Base-by-base conservation (phyloP, 2,329 filamentous ascomycete species). In the Thermothelomyces thermophilus region DNA sequence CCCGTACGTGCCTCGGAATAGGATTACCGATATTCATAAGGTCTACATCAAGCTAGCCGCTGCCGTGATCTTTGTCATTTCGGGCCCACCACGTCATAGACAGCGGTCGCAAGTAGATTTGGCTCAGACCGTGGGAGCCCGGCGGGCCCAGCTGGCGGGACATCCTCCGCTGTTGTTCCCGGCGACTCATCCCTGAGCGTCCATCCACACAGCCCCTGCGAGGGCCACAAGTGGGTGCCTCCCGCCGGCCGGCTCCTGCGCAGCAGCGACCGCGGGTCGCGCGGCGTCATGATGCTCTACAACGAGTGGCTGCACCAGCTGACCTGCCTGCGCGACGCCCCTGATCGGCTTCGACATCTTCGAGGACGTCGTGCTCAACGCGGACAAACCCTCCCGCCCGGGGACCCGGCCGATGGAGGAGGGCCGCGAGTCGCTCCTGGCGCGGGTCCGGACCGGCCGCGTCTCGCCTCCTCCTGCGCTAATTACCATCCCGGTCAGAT, bases 1-100 rank as follows among this genome's bases (percentile, higher is more conserved):
- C 36, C 84, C 86, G 5, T 90, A 87, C 60, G 79, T 81, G 5
- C 76, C 80, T 40, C 73, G 74, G 46, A 66, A 73, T 50, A 83
- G 84, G 36, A 80, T 87, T 63, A 85, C 81, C 2, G 72, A 74
- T 17, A 74, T 78, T 40, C 82, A 90, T 64, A 68, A 75, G 42
- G 74, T 74, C 44, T 85, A 86, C 58, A 74, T 87, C 46, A 74
- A 73, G 50, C 70, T 77, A 48, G 81, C 82, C 4, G 75, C 73
- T 41, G 73, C 73, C 1, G 70, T 86, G 33, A 65, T 87, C 13
- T 79, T 86, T 51, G 76, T 87, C 50, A 72, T 82, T 35, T 76
- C 74, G 3, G 74, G 73, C 2, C 69, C 70, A 31, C 68, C 72
- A 3, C 60, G 63, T 16, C 56, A 67, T 13, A 71, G 73, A 5